Conservation (phyloP, 1,284 basidiomycete species). For the Fomitiporia mediterranea region DNA sequence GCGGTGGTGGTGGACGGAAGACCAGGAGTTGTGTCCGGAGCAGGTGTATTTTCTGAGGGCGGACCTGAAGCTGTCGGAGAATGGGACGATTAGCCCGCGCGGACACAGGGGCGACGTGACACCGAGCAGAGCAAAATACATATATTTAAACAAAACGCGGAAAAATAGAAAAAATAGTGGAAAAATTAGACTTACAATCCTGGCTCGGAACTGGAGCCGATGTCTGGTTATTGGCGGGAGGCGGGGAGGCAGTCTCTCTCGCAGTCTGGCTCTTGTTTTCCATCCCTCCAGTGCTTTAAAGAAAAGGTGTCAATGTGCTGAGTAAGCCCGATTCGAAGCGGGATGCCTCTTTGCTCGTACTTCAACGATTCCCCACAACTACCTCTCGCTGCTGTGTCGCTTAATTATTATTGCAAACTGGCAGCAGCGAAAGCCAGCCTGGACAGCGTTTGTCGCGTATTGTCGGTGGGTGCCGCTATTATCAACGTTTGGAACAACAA, state of each 20-base stretch:
- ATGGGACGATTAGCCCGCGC: conserved; percentile 1
- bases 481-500: neutral
- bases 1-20: conserved; percentile 4
- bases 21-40: neutral
- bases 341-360: neutral
- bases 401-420: too few species aligned
- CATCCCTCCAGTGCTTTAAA: neutral
- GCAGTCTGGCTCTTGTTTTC: neutral
- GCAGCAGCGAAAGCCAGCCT: neutral
- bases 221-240: neutral
- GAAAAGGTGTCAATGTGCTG: conserved; percentile 1
- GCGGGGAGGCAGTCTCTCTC: neutral
- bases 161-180: neutral
- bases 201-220: conserved; percentile 6
- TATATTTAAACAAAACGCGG: neutral
- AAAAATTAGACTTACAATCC: neutral
- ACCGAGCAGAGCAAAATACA: neutral
- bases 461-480: neutral
- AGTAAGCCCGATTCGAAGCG: neutral
- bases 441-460: neutral
- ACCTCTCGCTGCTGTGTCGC: neutral
- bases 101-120: neutral
- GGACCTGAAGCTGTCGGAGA: conserved; percentile 54
- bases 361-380: neutral
- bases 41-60: conserved; percentile 31